A percentile compares a stretch with the other conserved stretches of the same genome.
Conservation (phyloP, 108 stramenopile genomes). For the Stephanodiscus minutulus region DNA sequence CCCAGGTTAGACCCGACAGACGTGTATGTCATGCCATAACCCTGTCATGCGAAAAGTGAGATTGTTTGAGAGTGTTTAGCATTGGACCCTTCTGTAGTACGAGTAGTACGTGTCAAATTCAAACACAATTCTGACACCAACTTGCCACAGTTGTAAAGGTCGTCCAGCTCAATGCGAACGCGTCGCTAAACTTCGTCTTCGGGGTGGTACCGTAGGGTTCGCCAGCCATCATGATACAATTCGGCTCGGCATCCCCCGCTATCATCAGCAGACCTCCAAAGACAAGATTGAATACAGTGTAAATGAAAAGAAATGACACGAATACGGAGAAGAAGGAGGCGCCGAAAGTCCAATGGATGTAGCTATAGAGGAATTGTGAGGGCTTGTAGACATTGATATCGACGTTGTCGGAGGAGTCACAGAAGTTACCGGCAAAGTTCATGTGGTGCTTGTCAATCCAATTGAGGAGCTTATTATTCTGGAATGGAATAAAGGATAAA, state of each 20-base stretch:
- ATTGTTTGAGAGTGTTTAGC: background rate
- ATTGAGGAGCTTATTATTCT: background rate
- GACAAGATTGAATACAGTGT: slow-evolving; percentile 13
- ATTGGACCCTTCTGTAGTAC: background rate
- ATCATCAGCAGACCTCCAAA: slow-evolving; percentile 27
- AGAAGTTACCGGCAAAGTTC: slow-evolving; percentile 4
- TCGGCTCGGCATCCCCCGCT: slow-evolving; percentile 27
- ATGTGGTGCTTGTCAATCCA: slow-evolving; percentile 11
- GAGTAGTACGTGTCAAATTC: background rate
- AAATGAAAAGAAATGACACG: slow-evolving; percentile 34
- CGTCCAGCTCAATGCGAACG: slow-evolving; percentile 84
- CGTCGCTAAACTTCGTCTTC: slow-evolving; percentile 59
- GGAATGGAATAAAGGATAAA: background rate
- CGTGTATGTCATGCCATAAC: slow-evolving; percentile 76
- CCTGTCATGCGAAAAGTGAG: background rate
- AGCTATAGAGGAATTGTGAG: slow-evolving; percentile 21
- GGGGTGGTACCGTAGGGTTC: slow-evolving; percentile 31
- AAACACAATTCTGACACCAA: slow-evolving; percentile 8
- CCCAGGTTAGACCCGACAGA: slow-evolving; percentile 57
- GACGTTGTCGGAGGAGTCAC: background rate
- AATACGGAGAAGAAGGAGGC: slow-evolving; percentile 26
- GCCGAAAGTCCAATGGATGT: slow-evolving; percentile 51
- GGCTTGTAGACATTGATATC: slow-evolving; percentile 38
- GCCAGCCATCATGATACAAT: slow-evolving; percentile 39
- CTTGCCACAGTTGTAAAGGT: slow-evolving; percentile 69